Base-by-base conservation (phyloP, 2,329 filamentous ascomycete species). In the Coniochaeta sp. region DNA sequence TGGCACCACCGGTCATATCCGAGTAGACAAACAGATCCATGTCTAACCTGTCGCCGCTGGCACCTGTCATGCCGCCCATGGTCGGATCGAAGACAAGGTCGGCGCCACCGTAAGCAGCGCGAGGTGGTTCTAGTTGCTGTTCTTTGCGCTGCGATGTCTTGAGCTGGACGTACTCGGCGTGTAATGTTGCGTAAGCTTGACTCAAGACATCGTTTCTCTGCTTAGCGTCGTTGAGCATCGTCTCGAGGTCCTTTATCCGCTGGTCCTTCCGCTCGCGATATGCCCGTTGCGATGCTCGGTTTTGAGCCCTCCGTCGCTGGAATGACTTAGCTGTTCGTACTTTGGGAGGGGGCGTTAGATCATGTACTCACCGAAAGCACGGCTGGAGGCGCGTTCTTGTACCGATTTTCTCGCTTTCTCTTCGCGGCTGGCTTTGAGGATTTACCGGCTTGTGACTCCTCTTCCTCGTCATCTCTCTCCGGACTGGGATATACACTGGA, bases 251-350 rank as follows among this genome's bases (percentile, higher is more conserved):
- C 62, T 81, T 81, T 67, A 87, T 86, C 63, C 86, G 81, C 69
- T 87, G 84, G 67, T 88, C 83, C 67, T 86, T 87, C 59, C 84
- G 78, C 68, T 87, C 83, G 56, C 83, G 77, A 67, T 86, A 86
- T 0, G 83, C 83, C 61, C 83, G 75, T 68, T 86, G 83, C 2
- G 83, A 85, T 43, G 83, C 83, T 59, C 83, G 78, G 65, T 86
- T 86, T 65, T 86, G 83, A 54, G 82, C 83, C 67, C 83, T 76
- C 62, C 83, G 79, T 55, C 82, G 79, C 81, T 85, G 67, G 59
- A 28, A n/a, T 19, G 17, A 36, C 31, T 57, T 22, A 57, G 54
- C 47, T 17, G 26, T 52, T 2, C 2, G 11, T 57, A n/a, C 16
- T 24, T 36, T 6, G 7, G 6, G 34, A 36, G 3, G 34, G 3